Evolutionary conservation across 148 eudicot species (phyloP), one percentile per base, ranked within the genome.

Genomic region (Linanthus parryae): DNA sequence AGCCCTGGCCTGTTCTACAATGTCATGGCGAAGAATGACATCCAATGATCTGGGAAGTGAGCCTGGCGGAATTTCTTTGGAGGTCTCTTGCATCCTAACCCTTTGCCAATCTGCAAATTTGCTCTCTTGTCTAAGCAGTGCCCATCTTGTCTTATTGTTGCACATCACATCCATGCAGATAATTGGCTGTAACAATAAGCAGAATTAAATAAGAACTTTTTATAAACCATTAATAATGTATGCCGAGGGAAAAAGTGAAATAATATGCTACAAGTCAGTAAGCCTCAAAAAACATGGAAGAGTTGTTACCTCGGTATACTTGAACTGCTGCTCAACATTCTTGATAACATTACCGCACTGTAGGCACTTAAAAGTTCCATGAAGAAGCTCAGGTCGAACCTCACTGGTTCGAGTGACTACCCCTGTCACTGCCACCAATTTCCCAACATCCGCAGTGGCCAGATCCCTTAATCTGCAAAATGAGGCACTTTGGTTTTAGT

Each of bases 41-140:
- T 92, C 99, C 52, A 92, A 71, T 22, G 99, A 84, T 71, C 99
- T 77, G 36, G 99, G 99, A 27, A 92, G 79, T 8, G 99, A 92
- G 44, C 99, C 99, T 2, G 99, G 88, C 1, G 99, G 99, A 68
- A 88, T 92, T 63, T 92, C 99, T 59, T 92, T 84, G 0, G 99
- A 92, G 34, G 88, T 76, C 66, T 92, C 99, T 78, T 92, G 99
- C 85, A 88, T 75, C 28, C 96, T 77, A 43, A 88, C 99, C 65
- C 99, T 79, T 63, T 92, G 99, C 99, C 99, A 92, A 75, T 92
- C 99, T 21, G 99, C 78, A 60, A 92, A 92, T 60, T 84, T 88
- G 63, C 96, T 92, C 17, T 92, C 99, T 72, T 88, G 95, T 59
- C 99, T 65, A 43, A 88, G 71, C 63, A 92, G 65, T 22, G 78